phyloP scores from a whole-genome alignment of 2,329 filamentous ascomycete species.

The Xylariomycetidae sp. region DNA sequence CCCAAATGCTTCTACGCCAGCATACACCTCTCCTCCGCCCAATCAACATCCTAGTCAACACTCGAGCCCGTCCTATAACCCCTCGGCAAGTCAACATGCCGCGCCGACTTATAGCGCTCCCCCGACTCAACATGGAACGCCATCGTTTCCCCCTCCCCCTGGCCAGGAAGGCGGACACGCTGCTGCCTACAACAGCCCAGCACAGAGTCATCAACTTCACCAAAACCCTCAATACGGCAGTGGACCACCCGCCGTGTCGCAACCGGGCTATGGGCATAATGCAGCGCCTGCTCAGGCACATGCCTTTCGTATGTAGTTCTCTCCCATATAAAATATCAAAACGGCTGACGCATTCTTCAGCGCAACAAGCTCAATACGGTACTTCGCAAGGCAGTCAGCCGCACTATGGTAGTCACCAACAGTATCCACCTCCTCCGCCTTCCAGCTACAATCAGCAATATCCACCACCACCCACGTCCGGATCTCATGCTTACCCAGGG shows the following conservation, averaged over 20 bases:
- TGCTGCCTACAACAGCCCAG: slow-evolving; percentile 25
- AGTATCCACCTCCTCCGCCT: slow-evolving; percentile 24
- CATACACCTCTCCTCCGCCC: slow-evolving; percentile 26
- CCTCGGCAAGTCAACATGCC: slow-evolving; percentile 18
- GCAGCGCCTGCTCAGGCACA: slow-evolving; percentile 23
- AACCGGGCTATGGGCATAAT: slow-evolving; percentile 24
- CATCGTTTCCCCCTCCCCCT: slow-evolving; percentile 12
- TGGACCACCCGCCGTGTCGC: slow-evolving; percentile 14
- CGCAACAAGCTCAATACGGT: slow-evolving; percentile 27
- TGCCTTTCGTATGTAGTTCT: slow-evolving; percentile 22
- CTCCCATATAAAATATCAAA: neutral
- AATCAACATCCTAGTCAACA: slow-evolving; percentile 21
- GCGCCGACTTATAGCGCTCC: slow-evolving; percentile 17
- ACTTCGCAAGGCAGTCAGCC: slow-evolving; percentile 21
- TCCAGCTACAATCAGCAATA: slow-evolving; percentile 21
- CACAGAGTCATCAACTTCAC: slow-evolving; percentile 21
- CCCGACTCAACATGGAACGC: slow-evolving; percentile 17
- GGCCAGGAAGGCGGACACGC: slow-evolving; percentile 13
- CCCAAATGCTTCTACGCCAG: slow-evolving; percentile 19
- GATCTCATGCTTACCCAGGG: slow-evolving; percentile 20
- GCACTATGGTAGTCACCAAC: slow-evolving; percentile 23
- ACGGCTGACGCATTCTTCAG: slow-evolving; percentile 9
- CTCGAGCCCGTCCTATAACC: slow-evolving; percentile 18
- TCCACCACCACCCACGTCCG: slow-evolving; percentile 20
- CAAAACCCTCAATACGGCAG: slow-evolving; percentile 18